Evolutionary conservation across 1,284 basidiomycete genomes (phyloP).

Genomic region (Malassezia sympodialis): DNA sequence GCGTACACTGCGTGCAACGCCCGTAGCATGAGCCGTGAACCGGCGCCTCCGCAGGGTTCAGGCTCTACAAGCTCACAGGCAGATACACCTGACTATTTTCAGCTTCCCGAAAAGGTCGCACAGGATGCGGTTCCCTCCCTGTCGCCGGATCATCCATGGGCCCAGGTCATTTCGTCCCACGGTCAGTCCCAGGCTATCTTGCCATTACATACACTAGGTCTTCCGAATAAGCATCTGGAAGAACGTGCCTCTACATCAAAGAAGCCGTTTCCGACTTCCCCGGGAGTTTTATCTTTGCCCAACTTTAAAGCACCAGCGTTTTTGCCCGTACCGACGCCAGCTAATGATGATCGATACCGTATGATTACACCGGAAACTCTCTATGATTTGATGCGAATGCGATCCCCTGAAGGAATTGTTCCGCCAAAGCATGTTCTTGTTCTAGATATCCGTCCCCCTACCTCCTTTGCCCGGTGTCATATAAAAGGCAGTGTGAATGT

Average conservation of each 20-base stretch:
- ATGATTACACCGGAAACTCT: neutral
- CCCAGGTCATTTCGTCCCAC: neutral
- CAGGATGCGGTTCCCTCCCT: neutral
- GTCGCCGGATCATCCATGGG: conserved; percentile 7
- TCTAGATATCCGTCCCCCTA: conserved; percentile 76
- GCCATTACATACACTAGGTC: neutral
- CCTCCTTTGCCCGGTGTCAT: conserved; percentile 30
- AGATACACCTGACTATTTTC: conserved; percentile 1
- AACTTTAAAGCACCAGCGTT: neutral
- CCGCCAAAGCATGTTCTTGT: conserved; percentile 47
- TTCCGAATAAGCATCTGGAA: neutral
- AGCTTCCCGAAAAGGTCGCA: neutral
- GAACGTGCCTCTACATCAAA: neutral
- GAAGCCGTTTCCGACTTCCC: neutral
- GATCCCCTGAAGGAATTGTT: neutral
- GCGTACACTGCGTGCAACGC: neutral
- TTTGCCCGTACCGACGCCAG: neutral
- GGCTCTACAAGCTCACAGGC: neutral
- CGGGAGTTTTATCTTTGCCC: neutral
- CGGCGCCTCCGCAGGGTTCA: neutral
- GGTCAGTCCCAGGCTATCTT: neutral
- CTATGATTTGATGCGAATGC: neutral
- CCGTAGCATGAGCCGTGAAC: neutral
- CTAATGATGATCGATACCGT: neutral
- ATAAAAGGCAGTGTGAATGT: conserved; percentile 62